A percentile compares a stretch with the other conserved stretches of the same genome.
Evolutionary conservation across 139 green algal genomes (phyloP).

Genomic region (Eudorina sp.): DNA sequence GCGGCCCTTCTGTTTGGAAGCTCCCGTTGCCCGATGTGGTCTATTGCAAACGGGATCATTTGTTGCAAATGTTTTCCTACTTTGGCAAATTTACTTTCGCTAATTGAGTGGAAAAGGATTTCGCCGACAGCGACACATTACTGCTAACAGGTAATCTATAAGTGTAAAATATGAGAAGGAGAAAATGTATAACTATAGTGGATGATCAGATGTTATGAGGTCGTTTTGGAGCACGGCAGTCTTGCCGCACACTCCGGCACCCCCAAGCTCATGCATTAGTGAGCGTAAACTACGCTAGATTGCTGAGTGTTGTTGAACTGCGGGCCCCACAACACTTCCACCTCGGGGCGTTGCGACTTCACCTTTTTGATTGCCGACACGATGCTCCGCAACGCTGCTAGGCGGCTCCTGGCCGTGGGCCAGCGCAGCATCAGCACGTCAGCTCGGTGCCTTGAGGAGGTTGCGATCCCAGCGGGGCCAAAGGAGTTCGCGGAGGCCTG

Average conservation of each 20-base stretch:
- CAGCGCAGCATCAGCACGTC: slow-evolving; percentile 40
- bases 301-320: background rate
- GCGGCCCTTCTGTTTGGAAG: too few species aligned
- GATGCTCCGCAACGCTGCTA: slow-evolving; percentile 39
- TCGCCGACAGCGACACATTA: too few species aligned
- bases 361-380: slow-evolving; percentile 31
- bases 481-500: slow-evolving; percentile 73
- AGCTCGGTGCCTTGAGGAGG: slow-evolving; percentile 49
- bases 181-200: background rate
- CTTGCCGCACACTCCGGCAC: background rate
- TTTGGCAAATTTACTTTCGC: too few species aligned
- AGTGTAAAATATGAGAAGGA: background rate
- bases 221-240: background rate
- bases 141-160: background rate
- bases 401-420: slow-evolving; percentile 45
- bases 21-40: too few species aligned
- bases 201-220: background rate
- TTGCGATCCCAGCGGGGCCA: slow-evolving; percentile 49
- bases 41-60: too few species aligned
- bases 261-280: background rate
- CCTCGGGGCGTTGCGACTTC: slow-evolving; percentile 15
- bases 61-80: too few species aligned
- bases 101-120: too few species aligned
- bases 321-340: slow-evolving; percentile 9
- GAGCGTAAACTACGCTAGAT: background rate